These are phyloP conservation scores for Hanseniaspora hatyaiensis DNA, from an alignment of 805 yeast species.

Conservation along the genomic window DNA sequence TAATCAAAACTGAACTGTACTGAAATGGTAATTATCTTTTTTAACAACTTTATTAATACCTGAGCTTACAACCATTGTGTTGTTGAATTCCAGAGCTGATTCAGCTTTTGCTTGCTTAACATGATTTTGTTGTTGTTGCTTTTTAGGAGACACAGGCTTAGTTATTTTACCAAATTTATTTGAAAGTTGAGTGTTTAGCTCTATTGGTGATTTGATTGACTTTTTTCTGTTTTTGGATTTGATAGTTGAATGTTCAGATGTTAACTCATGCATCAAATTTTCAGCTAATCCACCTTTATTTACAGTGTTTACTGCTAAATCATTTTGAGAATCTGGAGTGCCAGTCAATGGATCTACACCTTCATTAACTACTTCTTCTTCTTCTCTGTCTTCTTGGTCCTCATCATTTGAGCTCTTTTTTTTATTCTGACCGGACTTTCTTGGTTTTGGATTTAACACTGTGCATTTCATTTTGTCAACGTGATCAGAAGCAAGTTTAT, in stretches of 20 bases:
- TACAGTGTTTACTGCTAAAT: no score
- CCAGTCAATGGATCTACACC: not conserved
- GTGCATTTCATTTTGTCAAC: slow-evolving; percentile 63
- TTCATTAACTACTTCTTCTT: no score
- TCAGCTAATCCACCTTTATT: no score
- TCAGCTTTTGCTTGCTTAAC: slow-evolving; percentile 1
- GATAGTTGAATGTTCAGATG: no score
- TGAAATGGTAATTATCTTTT: slow-evolving; percentile 5
- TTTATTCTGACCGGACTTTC: not conserved
- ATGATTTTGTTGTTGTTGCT: slow-evolving; percentile 10
- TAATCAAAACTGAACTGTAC: slow-evolving; percentile 1
- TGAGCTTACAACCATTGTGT: not conserved
- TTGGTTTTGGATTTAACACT: slow-evolving; percentile 44
- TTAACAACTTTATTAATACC: not conserved
- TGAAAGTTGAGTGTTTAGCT: not conserved
- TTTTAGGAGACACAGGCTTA: slow-evolving; percentile 12
- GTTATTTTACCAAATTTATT: slow-evolving; percentile 4
- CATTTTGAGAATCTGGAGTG: no score
- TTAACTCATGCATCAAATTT: no score
- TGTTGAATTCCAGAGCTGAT: slow-evolving; percentile 8
- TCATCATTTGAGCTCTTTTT: not conserved
- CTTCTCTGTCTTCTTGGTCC: no score
- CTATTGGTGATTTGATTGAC: not conserved
- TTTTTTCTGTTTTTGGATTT: not conserved
- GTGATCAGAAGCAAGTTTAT: slow-evolving; percentile 80